Conservation (phyloP, 108 stramenopile genomes). For the Nannochloropsis oceanica region DNA sequence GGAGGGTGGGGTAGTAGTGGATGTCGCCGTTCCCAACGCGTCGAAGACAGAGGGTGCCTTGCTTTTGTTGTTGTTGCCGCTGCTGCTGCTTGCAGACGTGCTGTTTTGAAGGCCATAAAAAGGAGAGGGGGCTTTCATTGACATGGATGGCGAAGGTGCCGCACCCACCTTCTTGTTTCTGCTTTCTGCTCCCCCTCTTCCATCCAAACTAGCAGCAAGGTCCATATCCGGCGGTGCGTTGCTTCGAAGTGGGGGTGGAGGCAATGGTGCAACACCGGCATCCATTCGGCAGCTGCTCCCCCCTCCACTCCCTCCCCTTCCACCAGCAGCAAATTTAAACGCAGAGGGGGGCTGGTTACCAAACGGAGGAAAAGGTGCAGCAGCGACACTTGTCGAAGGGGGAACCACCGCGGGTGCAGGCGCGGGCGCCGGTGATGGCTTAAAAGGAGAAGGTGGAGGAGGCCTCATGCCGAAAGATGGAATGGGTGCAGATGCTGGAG, state of each 20-base stretch:
- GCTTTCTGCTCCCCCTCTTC: no score
- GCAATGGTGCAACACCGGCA: neutral
- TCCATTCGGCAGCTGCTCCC: neutral
- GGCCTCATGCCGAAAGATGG: no score
- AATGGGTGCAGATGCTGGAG: no score
- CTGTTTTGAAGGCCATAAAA: neutral
- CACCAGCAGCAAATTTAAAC: neutral
- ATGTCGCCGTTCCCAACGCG: neutral
- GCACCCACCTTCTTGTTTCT: neutral
- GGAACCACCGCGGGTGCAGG: no score
- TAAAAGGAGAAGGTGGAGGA: no score
- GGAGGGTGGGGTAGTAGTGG: neutral
- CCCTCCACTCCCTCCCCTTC: neutral
- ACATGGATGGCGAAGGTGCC: neutral
- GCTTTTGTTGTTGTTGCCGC: neutral
- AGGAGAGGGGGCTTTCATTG: neutral
- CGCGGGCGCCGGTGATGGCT: no score
- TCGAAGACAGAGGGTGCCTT: neutral
- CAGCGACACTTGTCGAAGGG: neutral
- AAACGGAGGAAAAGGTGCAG: neutral
- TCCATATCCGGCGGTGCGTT: no score
- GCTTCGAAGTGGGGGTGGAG: no score
- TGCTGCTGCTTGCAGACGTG: neutral
- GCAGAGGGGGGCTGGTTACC: neutral
- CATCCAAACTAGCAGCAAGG: no score